Conservation (phyloP, 2,329 filamentous ascomycete genomes). For the Phyllosticta citrichinensis region DNA sequence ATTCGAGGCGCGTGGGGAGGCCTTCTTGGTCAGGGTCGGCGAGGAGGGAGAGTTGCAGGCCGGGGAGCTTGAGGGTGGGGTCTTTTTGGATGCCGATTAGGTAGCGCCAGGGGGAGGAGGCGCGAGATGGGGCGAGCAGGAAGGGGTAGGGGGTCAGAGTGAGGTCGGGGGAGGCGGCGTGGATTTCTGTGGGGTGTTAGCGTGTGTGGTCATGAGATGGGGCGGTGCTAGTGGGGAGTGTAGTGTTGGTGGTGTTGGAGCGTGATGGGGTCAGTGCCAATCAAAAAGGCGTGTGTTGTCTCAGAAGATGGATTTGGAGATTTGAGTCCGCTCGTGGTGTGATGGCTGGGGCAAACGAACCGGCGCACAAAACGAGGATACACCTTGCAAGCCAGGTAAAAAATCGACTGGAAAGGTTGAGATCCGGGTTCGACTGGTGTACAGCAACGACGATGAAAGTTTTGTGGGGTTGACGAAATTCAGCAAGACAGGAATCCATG, state of each 20-base stretch:
- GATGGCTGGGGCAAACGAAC: background rate
- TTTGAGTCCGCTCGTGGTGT: background rate
- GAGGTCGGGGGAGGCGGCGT: constrained; percentile 3
- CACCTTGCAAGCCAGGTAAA: background rate
- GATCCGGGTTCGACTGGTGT: background rate
- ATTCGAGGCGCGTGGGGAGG: background rate
- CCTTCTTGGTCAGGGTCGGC: background rate
- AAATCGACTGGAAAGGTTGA: background rate
- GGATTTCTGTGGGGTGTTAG: constrained; percentile 4
- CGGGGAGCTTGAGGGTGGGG: background rate
- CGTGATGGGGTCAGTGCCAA: background rate
- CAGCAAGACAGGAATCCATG: background rate
- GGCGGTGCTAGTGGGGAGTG: background rate
- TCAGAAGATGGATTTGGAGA: background rate
- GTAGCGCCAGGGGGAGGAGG: background rate
- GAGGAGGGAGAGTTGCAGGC: background rate
- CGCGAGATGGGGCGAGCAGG: constrained; percentile 1
- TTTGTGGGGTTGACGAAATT: background rate
- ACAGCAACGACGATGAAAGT: background rate
- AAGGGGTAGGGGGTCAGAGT: background rate
- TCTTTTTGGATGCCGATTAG: background rate
- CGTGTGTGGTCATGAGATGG: background rate
- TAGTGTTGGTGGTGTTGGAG: background rate
- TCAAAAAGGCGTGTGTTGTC: background rate
- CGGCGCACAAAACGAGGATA: constrained; percentile 2